phyloP scores from a whole-genome alignment of 495 filamentous ascomycete species.

The Platismatia glauca region DNA sequence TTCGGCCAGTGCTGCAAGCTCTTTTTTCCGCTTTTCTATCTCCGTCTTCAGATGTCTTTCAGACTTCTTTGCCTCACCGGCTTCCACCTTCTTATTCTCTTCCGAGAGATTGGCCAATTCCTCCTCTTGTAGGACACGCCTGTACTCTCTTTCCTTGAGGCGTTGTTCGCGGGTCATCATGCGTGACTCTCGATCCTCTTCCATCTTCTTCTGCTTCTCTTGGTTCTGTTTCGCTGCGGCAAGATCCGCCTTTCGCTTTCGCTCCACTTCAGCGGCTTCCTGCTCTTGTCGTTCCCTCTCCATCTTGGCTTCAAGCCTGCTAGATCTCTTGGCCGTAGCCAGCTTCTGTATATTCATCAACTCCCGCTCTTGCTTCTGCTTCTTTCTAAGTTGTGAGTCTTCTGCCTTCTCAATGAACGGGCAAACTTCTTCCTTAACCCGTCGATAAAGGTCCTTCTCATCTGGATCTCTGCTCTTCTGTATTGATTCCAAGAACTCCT shows the following conservation, averaged over 20 bases:
- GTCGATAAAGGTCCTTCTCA: conserved; percentile 64
- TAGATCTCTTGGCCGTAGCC: conserved; percentile 88
- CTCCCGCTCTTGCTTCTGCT: conserved; percentile 65
- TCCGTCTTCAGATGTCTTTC: conserved; percentile 71
- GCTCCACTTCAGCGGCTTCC: conserved; percentile 60
- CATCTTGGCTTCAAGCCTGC: conserved; percentile 69
- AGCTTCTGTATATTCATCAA: conserved; percentile 70
- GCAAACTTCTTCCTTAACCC: conserved; percentile 63
- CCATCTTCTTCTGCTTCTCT: conserved; percentile 58
- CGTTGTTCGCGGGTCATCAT: conserved; percentile 79
- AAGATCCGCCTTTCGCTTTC: conserved; percentile 57
- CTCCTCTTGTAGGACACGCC: conserved; percentile 72
- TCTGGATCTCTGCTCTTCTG: conserved; percentile 67
- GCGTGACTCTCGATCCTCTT: conserved; percentile 70
- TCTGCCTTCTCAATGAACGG: conserved; percentile 78
- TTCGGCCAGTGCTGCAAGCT: conserved; percentile 60
- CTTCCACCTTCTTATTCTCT: conserved; percentile 58
- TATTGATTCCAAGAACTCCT: conserved; percentile 59
- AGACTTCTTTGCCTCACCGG: conserved; percentile 57
- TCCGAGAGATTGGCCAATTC: conserved; percentile 70
- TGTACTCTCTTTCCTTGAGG: conserved; percentile 70
- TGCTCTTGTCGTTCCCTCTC: conserved; percentile 70
- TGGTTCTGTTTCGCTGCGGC: conserved; percentile 56
- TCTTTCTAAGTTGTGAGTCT: conserved; percentile 62
- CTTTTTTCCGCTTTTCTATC: conserved; percentile 64